Evolutionary conservation across 2,329 filamentous ascomycete species (phyloP).

Genomic region (Xylaria sp.): DNA sequence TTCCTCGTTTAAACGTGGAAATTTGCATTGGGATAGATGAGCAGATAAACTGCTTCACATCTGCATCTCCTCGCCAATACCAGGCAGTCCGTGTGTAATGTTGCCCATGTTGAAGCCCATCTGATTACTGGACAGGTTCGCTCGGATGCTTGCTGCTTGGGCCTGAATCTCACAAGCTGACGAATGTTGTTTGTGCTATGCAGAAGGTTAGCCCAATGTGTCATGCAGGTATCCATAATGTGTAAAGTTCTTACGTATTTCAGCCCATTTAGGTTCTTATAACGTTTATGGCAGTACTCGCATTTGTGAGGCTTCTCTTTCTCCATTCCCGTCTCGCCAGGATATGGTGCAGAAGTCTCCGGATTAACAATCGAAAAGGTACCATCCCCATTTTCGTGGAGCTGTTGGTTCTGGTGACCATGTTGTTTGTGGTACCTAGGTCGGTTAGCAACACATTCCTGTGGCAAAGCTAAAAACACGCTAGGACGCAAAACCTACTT

Average conservation of each 20-base stretch:
- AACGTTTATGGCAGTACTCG: slow-evolving; percentile 95
- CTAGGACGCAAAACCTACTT: slow-evolving; percentile 71
- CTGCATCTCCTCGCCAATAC: slow-evolving; percentile 65
- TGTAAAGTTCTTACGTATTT: slow-evolving; percentile 77
- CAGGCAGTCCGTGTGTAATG: slow-evolving; percentile 57
- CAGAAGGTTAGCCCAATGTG: slow-evolving; percentile 43
- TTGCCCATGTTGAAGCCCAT: slow-evolving; percentile 47
- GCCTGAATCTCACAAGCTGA: slow-evolving; percentile 89
- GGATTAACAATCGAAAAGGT: slow-evolving; percentile 99
- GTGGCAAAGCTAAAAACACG: slow-evolving; percentile 23
- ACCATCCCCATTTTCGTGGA: slow-evolving; percentile 96
- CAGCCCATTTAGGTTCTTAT: slow-evolving; percentile 98
- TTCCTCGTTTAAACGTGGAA: neutral
- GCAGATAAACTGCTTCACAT: slow-evolving; percentile 44
- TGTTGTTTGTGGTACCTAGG: slow-evolving; percentile 78
- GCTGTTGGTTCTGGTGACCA: slow-evolving; percentile 94
- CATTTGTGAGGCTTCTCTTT: slow-evolving; percentile 99
- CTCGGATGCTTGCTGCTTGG: slow-evolving; percentile 58
- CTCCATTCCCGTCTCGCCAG: slow-evolving; percentile 98
- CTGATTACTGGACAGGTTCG: slow-evolving; percentile 48
- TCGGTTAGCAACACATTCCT: slow-evolving; percentile 45
- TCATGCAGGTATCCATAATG: slow-evolving; percentile 5
- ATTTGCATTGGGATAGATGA: neutral
- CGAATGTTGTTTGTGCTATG: slow-evolving; percentile 80
- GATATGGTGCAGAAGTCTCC: slow-evolving; percentile 91